Evolutionary conservation across 2,329 filamentous ascomycete genomes (phyloP).

Genomic region (Penicillium aurantiogriseum): DNA sequence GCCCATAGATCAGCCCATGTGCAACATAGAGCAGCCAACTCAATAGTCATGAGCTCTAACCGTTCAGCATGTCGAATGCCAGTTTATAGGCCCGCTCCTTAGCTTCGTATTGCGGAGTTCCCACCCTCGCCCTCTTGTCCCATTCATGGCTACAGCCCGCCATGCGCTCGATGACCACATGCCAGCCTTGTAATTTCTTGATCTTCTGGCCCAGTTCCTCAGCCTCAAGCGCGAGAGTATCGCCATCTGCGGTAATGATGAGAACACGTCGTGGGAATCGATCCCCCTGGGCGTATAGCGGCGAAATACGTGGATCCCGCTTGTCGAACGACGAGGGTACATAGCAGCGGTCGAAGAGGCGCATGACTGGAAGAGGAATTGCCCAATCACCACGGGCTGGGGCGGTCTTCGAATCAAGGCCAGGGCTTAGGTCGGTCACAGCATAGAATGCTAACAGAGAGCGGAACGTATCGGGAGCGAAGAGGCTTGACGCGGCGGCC

Average conservation of each 20-base stretch:
- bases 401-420: slow-evolving; percentile 20
- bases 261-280: slow-evolving; percentile 31
- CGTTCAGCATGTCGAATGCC: slow-evolving; percentile 32
- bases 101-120: slow-evolving; percentile 28
- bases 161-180: slow-evolving; percentile 35
- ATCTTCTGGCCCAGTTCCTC: slow-evolving; percentile 32
- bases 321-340: slow-evolving; percentile 25
- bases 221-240: slow-evolving; percentile 31
- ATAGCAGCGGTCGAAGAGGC: slow-evolving; percentile 34
- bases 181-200: slow-evolving; percentile 15
- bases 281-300: slow-evolving; percentile 26
- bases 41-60: neutral
- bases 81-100: slow-evolving; percentile 38
- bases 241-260: slow-evolving; percentile 32
- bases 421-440: slow-evolving; percentile 24
- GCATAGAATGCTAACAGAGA: slow-evolving; percentile 38
- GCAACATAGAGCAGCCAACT: neutral
- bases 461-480: slow-evolving; percentile 32
- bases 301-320: slow-evolving; percentile 35
- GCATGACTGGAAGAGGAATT: slow-evolving; percentile 25
- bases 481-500: slow-evolving; percentile 30
- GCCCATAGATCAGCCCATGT: neutral
- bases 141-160: slow-evolving; percentile 40
- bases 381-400: slow-evolving; percentile 22
- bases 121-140: slow-evolving; percentile 36